Evolutionary conservation across 176 grass and related monocot species (phyloP), one percentile per base, ranked within the genome.

Genomic region (Lolium rigidum): DNA sequence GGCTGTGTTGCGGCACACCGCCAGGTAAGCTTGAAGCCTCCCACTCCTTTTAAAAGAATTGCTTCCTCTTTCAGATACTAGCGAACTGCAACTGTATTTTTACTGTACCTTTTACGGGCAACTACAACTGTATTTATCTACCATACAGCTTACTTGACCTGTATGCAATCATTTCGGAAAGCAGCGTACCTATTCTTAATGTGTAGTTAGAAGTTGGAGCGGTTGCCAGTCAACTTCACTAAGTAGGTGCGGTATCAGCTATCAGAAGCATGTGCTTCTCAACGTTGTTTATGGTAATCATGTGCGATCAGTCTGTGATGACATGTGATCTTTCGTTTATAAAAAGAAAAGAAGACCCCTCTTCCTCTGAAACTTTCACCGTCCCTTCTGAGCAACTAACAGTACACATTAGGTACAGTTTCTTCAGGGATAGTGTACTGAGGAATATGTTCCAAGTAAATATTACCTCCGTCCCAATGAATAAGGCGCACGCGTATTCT

Each of bases 1-100:
- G 90, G 50, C 88, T 95, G 2, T 95, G 93, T 38, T 95, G 90
- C 2, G 90, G 90, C 51, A 95, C 90, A 1, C 75, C 70, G 35
- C 90, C 90, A 39, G 90, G 93, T 95, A 90, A 62, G n/a, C 2
- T 76, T 38, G 21, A 69, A 69, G 10, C 15, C 60, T 60, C 67
- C 15, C 15, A 15, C 4, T 84, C 7, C 26, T 7, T 66, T 26
- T 3, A 44, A 24, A 16, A 70, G 16, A 38, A 37, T 73, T 39
- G 0, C 46, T 58, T 75, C 38, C 48, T 86, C 16, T 37, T 54
- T 26, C 2, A 48, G 39, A 83, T 79, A 46, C 22, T 57, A 24
- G 66, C 74, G 10, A 25, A 35, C 10, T 10, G 38, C 75, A 52
- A 80, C 52, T 62, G 1, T 5, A 21, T 59, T 59, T 61, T 61